Evolutionary conservation across 2,329 filamentous ascomycete genomes (phyloP), one percentile per base, ranked within the genome.

Genomic region (Talaromyces sp.): DNA sequence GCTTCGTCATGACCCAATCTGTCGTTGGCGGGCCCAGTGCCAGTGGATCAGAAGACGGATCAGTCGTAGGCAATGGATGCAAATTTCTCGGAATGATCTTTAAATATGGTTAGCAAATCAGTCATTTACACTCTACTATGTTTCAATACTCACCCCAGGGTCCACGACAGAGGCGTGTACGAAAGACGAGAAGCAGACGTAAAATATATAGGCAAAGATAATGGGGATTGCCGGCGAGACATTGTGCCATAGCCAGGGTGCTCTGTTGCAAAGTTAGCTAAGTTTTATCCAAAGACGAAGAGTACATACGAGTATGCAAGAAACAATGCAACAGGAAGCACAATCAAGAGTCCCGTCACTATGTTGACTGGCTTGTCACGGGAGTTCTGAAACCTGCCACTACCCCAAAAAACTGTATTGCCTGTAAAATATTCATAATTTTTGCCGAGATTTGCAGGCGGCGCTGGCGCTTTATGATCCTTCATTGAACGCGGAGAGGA

Each of bases 391-490:
- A 95, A 83, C 66, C 95, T 86, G 7, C 95, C 95, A 38, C 91
- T 90, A 66, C 91, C 84, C 76, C 89, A 97, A 75, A 99, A 99
- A 27, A 93, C 83, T 0, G 92, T 97, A 74, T 98, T 99, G 54
- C 95, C 95, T 53, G 91, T 87, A 73, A 97, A 98, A 76, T 97
- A 97, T 75, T 98, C 88, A 78, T 94, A 91, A 72, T 97, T 97
- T 69, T 85, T 89, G 61, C 91, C 88, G 64, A 86, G 74, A 40
- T 82, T 59, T 27, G 76, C 69, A 54, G 80, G 80, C 5, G 62
- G 68, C 19, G 72, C 68, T 19, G 73, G 64, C 29, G 72, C 61
- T 63, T 70, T 65, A 17, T 56, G 60, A 64, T 74, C 72, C 72
- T 87, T 83, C n/a, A 78, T 72, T 60, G 91, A 82, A 56, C 84